A percentile compares a stretch with the other conserved stretches of the same genome.
Evolutionary conservation across 176 grass and related monocot species (phyloP).

Genomic region (Eragrostis curvula): DNA sequence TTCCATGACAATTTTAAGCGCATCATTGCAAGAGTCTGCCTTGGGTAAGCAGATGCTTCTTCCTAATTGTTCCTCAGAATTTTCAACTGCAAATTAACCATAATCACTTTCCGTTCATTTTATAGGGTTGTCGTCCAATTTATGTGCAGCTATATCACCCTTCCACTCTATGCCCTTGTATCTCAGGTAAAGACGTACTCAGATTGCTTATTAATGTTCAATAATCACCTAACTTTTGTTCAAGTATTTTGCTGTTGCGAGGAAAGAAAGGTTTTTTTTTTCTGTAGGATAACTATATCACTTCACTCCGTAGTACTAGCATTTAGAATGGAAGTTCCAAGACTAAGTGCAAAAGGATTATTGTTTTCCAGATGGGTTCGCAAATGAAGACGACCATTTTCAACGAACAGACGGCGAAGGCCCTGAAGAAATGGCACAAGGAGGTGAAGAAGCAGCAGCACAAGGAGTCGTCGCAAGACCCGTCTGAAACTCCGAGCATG

Average conservation of each 20-base stretch:
- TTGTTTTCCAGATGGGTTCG: conserved; percentile 79
- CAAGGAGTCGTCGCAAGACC: conserved; percentile 30
- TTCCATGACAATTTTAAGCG: conserved; percentile 60
- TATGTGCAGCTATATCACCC: conserved; percentile 85
- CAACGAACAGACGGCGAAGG: conserved; percentile 70
- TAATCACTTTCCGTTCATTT: background rate
- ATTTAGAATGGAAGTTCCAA: background rate
- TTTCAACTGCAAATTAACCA: background rate
- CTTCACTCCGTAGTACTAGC: background rate
- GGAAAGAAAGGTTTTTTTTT: too few species aligned
- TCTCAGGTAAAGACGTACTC: conserved; percentile 68
- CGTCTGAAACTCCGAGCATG: conserved; percentile 28
- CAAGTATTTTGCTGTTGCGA: background rate
- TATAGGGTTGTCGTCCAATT: conserved; percentile 67
- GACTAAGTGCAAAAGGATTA: background rate
- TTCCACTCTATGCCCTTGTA: conserved; percentile 88
- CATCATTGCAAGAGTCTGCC: conserved; percentile 71
- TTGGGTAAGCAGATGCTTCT: conserved; percentile 51
- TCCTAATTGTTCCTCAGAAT: background rate
- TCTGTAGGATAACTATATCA: background rate
- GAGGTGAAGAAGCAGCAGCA: conserved; percentile 57
- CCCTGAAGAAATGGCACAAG: conserved; percentile 80
- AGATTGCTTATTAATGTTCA: conserved; percentile 13
- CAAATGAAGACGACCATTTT: conserved; percentile 91
- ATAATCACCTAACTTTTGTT: background rate